Evolutionary conservation across 768 basidiomycete species (phyloP).

Genomic region (Pilatotrama ljubarskyi): DNA sequence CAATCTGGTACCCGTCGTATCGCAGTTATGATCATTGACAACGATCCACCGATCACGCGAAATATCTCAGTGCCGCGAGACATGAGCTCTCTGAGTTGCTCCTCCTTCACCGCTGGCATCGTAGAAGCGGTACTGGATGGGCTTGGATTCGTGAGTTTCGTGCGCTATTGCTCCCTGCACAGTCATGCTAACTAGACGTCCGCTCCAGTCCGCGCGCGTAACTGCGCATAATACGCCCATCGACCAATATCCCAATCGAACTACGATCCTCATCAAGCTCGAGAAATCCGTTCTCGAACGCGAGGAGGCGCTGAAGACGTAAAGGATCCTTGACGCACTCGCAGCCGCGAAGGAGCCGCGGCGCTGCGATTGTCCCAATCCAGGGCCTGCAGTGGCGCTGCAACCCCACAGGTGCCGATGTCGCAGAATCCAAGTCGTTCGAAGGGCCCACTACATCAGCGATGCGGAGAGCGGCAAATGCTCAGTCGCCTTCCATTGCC

Average conservation of each 20-base stretch:
- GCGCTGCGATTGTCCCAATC: not conserved
- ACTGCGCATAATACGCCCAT: conserved; percentile 94
- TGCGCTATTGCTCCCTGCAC: not conserved
- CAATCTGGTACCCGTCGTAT: not conserved
- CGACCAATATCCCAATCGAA: conserved; percentile 75
- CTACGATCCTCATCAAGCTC: conserved; percentile 96
- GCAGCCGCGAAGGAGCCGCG: not conserved
- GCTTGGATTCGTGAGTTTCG: conserved; percentile 82
- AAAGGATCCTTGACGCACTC: not conserved
- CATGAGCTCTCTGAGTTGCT: conserved; percentile 91
- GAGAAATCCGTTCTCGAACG: conserved; percentile 91
- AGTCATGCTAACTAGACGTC: not conserved
- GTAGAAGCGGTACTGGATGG: conserved; percentile 97
- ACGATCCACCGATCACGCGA: conserved; percentile 89
- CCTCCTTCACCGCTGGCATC: conserved; percentile 96
- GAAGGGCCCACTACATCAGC: too few relatives aligned
- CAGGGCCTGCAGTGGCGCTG: not conserved
- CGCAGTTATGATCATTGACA: conserved; percentile 98
- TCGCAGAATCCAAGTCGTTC: not conserved
- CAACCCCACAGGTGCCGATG: not conserved
- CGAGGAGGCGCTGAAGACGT: conserved; percentile 84
- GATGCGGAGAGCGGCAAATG: too few relatives aligned
- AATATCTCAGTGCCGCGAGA: conserved; percentile 93
- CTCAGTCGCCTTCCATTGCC: too few relatives aligned
- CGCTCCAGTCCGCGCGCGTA: conserved; percentile 83